Conservation (phyloP, 352 stramenopile species). For the Pythium aphanidermatum region DNA sequence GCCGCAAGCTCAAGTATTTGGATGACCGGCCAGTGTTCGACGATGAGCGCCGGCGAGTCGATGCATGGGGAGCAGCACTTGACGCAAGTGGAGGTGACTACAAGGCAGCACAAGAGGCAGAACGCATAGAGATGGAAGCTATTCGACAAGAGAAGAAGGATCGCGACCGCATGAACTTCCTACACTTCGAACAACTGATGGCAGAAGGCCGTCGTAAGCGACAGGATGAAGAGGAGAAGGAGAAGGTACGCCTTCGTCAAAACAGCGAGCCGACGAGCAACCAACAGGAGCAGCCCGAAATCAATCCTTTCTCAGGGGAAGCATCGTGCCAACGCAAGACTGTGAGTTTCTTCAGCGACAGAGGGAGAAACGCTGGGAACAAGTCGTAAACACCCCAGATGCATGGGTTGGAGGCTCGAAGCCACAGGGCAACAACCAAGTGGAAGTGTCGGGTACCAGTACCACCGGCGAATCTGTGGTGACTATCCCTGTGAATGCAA, state of each 20-base stretch:
- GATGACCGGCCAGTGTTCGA: conserved; percentile 83
- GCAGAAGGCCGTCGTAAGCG: conserved; percentile 53
- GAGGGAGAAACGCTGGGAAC: conserved; percentile 59
- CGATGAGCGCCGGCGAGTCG: conserved; percentile 79
- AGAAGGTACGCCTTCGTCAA: conserved; percentile 1
- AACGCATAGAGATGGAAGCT: conserved; percentile 77
- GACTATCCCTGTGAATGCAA: conserved; percentile 43
- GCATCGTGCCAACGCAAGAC: conserved; percentile 55
- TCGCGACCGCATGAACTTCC: conserved; percentile 81
- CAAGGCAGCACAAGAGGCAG: conserved; percentile 73
- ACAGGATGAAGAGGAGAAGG: conserved; percentile 35
- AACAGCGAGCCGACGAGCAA: conserved; percentile 10
- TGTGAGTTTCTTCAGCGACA: conserved; percentile 53
- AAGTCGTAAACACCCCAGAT: conserved; percentile 41
- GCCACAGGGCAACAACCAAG: conserved; percentile 22
- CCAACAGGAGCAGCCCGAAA: conserved; percentile 16
- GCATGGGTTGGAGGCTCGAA: too few relatives aligned
- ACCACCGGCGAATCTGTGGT: conserved; percentile 2
- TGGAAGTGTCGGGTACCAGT: conserved; percentile 4
- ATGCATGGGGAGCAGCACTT: conserved; percentile 63
- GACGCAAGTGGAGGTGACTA: conserved; percentile 65
- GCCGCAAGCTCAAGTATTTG: conserved; percentile 73
- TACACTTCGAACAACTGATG: conserved; percentile 87
- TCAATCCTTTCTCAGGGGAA: conserved; percentile 72
- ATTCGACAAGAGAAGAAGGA: conserved; percentile 86